Evolutionary conservation across 805 yeast species (phyloP).

Genomic region (Dipodascus geniculatus): DNA sequence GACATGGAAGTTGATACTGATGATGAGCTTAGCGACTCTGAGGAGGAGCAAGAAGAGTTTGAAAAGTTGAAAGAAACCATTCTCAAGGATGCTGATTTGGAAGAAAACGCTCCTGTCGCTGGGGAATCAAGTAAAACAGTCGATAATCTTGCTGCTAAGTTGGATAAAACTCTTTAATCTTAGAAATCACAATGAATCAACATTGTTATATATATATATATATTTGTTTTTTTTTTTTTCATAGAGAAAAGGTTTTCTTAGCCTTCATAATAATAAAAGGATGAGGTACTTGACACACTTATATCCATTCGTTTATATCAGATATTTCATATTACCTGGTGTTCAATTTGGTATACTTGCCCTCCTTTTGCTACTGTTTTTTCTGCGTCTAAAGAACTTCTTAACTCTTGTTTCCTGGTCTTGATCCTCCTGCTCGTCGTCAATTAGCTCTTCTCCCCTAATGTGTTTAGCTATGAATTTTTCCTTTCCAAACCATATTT

Average conservation of each 20-base stretch:
- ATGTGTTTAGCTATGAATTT: constrained; percentile 23
- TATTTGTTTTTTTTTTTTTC: too few species aligned
- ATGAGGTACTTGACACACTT: too few species aligned
- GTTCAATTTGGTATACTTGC: not conserved
- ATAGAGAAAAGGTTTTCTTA: too few species aligned
- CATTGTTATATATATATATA: too few species aligned
- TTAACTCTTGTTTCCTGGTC: not conserved
- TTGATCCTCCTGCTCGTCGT: not conserved
- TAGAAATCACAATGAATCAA: not conserved
- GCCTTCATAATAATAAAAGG: too few species aligned
- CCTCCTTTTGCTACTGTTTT: constrained; percentile 10
- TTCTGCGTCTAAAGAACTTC: constrained; percentile 26
- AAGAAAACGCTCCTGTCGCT: constrained; percentile 32
- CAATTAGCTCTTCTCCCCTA: constrained; percentile 9
- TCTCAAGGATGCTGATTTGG: constrained; percentile 32
- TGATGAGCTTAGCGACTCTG: constrained; percentile 58
- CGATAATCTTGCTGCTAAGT: constrained; percentile 45
- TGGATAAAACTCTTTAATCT: constrained; percentile 42
- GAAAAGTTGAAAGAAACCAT: constrained; percentile 45
- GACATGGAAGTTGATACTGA: constrained; percentile 80
- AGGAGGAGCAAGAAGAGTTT: constrained; percentile 45
- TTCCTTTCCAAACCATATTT: constrained; percentile 63
- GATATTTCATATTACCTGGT: too few species aligned
- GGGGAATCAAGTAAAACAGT: constrained; percentile 35
- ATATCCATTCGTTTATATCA: too few species aligned